phyloP scores from a whole-genome alignment of 495 filamentous ascomycete genomes.

The Amphirosellinia nigrospora region DNA sequence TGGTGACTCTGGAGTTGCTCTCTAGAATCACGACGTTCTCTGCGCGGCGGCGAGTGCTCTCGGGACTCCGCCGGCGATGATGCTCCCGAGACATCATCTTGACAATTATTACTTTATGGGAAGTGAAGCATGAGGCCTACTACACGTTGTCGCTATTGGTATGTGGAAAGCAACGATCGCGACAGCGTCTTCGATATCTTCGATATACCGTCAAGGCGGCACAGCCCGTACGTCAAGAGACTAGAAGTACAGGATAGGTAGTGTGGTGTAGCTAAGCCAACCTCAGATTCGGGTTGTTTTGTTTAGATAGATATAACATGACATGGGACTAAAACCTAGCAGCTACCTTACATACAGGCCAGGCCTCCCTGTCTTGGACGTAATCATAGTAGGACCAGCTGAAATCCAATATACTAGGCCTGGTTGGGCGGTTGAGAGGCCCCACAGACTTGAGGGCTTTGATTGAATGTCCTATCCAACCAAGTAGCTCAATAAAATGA shows the following conservation, averaged over 20 bases:
- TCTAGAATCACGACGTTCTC: constrained; percentile 52
- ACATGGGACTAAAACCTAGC: constrained; percentile 12
- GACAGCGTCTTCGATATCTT: neutral
- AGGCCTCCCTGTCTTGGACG: neutral
- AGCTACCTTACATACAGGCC: too few relatives aligned
- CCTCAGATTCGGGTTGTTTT: constrained; percentile 21
- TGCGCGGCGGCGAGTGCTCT: constrained; percentile 56
- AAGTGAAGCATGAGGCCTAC: constrained; percentile 20
- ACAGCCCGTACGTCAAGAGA: constrained; percentile 5
- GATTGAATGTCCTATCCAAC: neutral
- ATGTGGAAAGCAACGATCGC: constrained; percentile 5
- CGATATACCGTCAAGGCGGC: constrained; percentile 9
- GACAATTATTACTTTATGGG: constrained; percentile 23
- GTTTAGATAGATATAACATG: constrained; percentile 18
- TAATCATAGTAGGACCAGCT: constrained; percentile 1
- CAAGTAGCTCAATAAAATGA: neutral
- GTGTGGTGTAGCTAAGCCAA: neutral
- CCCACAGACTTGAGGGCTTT: constrained; percentile 7
- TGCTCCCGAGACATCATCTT: constrained; percentile 52
- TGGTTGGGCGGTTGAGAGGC: neutral
- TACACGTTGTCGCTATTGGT: constrained; percentile 2
- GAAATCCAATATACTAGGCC: neutral
- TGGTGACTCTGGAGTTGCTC: constrained; percentile 46
- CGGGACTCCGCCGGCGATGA: constrained; percentile 56
- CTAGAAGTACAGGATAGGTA: neutral